A percentile compares a stretch with the other conserved stretches of the same genome.
These are phyloP conservation scores for Sugiyamaella neomexicana DNA, from an alignment of 1,139 yeast genomes.

Conservation along the genomic window DNA sequence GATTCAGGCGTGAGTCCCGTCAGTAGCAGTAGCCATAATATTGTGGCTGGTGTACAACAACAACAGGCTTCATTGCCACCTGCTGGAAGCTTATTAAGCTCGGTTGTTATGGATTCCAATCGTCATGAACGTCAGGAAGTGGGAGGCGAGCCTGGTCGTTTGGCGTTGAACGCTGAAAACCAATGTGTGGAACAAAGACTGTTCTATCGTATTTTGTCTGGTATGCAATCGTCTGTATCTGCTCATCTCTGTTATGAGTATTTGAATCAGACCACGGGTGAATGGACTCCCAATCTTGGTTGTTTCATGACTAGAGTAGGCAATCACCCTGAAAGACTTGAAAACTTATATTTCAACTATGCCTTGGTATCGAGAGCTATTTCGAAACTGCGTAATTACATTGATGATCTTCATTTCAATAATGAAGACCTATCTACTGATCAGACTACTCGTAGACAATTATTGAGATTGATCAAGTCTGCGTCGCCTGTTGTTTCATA, in stretches of 20 bases:
- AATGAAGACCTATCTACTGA: conserved; percentile 50
- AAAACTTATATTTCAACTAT: conserved; percentile 89
- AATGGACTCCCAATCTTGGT: conserved; percentile 79
- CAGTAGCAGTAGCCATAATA: conserved; percentile 18
- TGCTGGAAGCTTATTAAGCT: conserved; percentile 27
- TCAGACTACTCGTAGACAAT: conserved; percentile 47
- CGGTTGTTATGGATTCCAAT: conserved; percentile 30
- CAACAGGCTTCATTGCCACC: not conserved
- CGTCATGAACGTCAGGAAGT: conserved; percentile 33
- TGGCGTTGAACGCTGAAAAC: conserved; percentile 45
- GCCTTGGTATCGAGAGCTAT: conserved; percentile 83
- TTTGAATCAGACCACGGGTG: conserved; percentile 68
- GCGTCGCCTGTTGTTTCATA: conserved; percentile 42
- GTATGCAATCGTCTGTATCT: conserved; percentile 94
- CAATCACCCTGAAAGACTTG: conserved; percentile 78
- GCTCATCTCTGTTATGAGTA: conserved; percentile 90
- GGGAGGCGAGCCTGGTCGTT: conserved; percentile 36
- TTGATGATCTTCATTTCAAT: conserved; percentile 52
- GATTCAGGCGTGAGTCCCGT: conserved; percentile 19
- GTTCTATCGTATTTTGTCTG: conserved; percentile 83
- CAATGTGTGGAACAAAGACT: conserved; percentile 81
- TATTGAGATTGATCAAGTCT: conserved; percentile 43
- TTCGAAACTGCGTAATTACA: conserved; percentile 56
- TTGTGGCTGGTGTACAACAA: not conserved
- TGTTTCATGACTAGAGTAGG: conserved; percentile 92